Conservation (phyloP, 129 eudicot species). For the Tanacetum coccineum region DNA sequence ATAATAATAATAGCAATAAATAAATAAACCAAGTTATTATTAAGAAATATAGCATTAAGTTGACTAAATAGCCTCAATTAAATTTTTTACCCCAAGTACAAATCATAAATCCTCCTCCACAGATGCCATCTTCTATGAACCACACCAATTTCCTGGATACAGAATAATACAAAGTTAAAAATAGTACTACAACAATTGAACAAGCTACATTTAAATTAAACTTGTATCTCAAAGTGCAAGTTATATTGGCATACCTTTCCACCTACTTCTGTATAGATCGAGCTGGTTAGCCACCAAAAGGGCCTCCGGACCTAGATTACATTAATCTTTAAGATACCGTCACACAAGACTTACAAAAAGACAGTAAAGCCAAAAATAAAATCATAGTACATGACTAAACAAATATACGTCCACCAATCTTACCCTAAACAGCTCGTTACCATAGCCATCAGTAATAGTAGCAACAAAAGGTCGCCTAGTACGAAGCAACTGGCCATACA, state of each 20-base stretch:
- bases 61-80: background rate
- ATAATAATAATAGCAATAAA: too few species aligned
- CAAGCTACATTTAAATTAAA: background rate
- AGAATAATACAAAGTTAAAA: constrained; percentile 10
- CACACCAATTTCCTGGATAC: constrained; percentile 85
- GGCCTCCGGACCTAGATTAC: constrained; percentile 75
- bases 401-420: constrained; percentile 10
- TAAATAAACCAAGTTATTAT: background rate
- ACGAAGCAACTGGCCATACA: constrained; percentile 74
- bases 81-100: constrained; percentile 77
- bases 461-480: constrained; percentile 85
- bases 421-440: constrained; percentile 88
- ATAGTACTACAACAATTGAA: background rate
- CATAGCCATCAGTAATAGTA: constrained; percentile 71
- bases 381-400: constrained; percentile 1
- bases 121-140: constrained; percentile 99
- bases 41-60: background rate
- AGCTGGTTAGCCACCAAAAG: constrained; percentile 98
- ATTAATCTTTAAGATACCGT: constrained; percentile 3
- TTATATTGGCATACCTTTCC: constrained; percentile 63
- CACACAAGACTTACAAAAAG: constrained; percentile 3
- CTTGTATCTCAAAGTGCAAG: background rate
- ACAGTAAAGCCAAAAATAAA: background rate
- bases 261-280: constrained; percentile 87
- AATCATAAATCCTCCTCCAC: constrained; percentile 92